Base-by-base conservation (phyloP, 2,329 filamentous ascomycete genomes). In the Aspergillus sp. region DNA sequence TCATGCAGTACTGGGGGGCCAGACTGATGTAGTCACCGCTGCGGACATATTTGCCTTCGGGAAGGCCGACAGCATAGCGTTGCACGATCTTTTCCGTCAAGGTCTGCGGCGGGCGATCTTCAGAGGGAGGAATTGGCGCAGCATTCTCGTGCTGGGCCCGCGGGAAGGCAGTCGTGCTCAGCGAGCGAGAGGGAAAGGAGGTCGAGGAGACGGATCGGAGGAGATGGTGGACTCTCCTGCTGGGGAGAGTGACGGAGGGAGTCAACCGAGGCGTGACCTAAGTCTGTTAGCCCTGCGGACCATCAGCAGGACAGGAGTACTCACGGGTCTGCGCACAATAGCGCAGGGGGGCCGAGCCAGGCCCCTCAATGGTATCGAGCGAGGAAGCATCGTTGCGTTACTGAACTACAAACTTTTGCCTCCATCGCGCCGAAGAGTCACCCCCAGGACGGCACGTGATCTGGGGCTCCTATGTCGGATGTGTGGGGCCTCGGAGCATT, bases 31-130 rank as follows among this genome's bases (percentile, higher is more conserved):
- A 97, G 82, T 96, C 92, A 70, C 93, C 92, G 4, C 85, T 81
- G 68, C 83, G 84, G 69, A 96, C 90, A 58, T 83, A 80, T 78
- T 96, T 96, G 60, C 87, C 91, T 11, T 85, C 75, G 1, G 90
- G 77, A 1, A 96, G 84, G 10, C 88, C 91, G n/a, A 92, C 82
- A 0, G 91, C 84, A 75, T 96, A 89, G 16, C 83, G 79, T 74
- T 97, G 93, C 0, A 96, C 88, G 60, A 97, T 96, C 81, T 96
- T 96, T 75, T 97, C 93, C 2, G 91, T 95, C 54, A 96, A 77
- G 2, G 91, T 97, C 77, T 96, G 92, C 0, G 90, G 85, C 10
- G 70, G 89, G 84, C 36, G 91, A 88, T 46, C 89, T 87, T 64
- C 96, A 86, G 63, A 96, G 85, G 60, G 92, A 87, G 67, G 90